Evolutionary conservation across 1,139 yeast species (phyloP).

Genomic region (Zhuliangozyma parablackwelliae): DNA sequence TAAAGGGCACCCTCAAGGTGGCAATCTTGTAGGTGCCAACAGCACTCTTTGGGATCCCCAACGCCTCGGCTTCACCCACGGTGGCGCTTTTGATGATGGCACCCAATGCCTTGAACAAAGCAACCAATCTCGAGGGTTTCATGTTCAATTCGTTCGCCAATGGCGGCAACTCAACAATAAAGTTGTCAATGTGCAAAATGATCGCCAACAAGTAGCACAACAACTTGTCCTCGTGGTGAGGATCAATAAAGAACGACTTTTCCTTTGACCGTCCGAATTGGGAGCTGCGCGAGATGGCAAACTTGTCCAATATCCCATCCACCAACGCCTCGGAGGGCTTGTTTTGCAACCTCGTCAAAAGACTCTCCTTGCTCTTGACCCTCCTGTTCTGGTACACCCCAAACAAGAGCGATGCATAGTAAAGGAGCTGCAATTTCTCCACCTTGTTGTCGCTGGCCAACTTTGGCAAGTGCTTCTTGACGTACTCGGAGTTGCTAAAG

Average conservation of each 20-base stretch:
- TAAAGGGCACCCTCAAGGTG: conserved; percentile 80
- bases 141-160: conserved; percentile 80
- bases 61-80: conserved; percentile 77
- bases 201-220: conserved; percentile 73
- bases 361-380: conserved; percentile 52
- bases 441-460: conserved; percentile 42
- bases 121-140: conserved; percentile 69
- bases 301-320: conserved; percentile 69
- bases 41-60: conserved; percentile 66
- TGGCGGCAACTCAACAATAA: conserved; percentile 71
- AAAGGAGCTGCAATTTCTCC: conserved; percentile 62
- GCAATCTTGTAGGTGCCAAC: conserved; percentile 77
- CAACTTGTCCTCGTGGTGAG: conserved; percentile 80
- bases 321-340: conserved; percentile 68
- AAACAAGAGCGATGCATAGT: conserved; percentile 72
- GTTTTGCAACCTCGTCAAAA: conserved; percentile 55
- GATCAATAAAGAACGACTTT: conserved; percentile 72
- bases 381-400: conserved; percentile 79
- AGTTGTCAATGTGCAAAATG: conserved; percentile 72
- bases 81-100: conserved; percentile 72
- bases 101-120: conserved; percentile 76
- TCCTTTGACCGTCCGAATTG: conserved; percentile 71
- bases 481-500: conserved; percentile 50
- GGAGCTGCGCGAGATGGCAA: conserved; percentile 62
- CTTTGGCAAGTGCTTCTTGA: conserved; percentile 46